Percentiles rank a stretch among this genome's conserved stretches.
phyloP scores from a whole-genome alignment of 2,329 filamentous ascomycete genomes.

The Penicillium sp. region DNA sequence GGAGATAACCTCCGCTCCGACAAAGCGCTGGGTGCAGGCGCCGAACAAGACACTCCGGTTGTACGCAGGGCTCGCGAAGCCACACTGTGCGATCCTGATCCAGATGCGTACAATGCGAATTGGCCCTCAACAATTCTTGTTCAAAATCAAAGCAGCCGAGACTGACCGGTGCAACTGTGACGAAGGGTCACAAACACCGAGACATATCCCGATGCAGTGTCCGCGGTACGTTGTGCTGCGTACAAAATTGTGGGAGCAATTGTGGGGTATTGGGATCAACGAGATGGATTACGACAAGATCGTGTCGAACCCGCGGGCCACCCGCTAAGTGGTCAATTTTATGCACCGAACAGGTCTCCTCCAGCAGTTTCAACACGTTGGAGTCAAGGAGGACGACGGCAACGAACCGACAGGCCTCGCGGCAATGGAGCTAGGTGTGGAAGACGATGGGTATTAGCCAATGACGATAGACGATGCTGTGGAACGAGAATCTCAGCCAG shows the following conservation, averaged over 20 bases:
- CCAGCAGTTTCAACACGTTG: too few relatives aligned
- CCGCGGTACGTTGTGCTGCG: not conserved
- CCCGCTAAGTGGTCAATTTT: too few relatives aligned
- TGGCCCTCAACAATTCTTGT: slow-evolving; percentile 8
- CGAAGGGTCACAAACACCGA: slow-evolving; percentile 6
- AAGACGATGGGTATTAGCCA: too few relatives aligned
- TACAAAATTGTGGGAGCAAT: not conserved
- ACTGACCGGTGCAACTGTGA: not conserved
- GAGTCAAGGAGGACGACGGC: too few relatives aligned
- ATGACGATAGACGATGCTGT: too few relatives aligned
- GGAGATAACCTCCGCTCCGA: not conserved
- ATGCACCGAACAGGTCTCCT: too few relatives aligned
- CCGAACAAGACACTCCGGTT: not conserved
- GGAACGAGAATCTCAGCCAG: too few relatives aligned
- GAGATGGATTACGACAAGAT: not conserved
- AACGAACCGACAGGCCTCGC: too few relatives aligned
- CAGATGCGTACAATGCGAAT: slow-evolving; percentile 12
- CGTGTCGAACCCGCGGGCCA: not conserved
- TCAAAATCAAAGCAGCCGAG: slow-evolving; percentile 9
- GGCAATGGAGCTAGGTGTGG: too few relatives aligned
- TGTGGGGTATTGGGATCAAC: rapidly evolving
- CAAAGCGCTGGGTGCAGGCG: not conserved
- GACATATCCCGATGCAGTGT: not conserved
- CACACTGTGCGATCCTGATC: slow-evolving; percentile 3
- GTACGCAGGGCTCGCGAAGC: slow-evolving; percentile 5